Conservation (phyloP, 169 alveolate species). For the Plasmodium coatneyi region DNA sequence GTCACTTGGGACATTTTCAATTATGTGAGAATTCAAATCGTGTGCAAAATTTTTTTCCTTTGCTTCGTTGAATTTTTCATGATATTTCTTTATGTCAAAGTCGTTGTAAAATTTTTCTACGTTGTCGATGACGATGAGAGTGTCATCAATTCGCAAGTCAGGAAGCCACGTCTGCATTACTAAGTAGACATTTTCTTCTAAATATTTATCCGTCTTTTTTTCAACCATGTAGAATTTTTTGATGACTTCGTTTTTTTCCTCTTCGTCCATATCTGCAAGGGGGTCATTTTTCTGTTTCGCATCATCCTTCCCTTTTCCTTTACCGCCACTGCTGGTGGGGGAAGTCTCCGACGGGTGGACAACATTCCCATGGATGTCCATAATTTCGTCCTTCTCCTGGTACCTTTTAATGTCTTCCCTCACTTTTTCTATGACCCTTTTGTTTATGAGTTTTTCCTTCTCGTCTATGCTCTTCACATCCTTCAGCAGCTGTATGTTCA, state of each 20-base stretch:
- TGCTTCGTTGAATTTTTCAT: slow-evolving; percentile 40
- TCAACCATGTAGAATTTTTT: slow-evolving; percentile 56
- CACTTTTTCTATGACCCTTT: slow-evolving; percentile 64
- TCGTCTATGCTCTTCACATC: slow-evolving; percentile 54
- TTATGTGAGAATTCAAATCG: slow-evolving; percentile 23
- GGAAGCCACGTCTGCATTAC: slow-evolving; percentile 70
- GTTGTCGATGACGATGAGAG: slow-evolving; percentile 47
- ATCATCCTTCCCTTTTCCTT: slow-evolving; percentile 11
- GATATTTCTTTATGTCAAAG: slow-evolving; percentile 60
- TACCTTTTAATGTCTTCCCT: slow-evolving; percentile 54
- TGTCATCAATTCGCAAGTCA: slow-evolving; percentile 65
- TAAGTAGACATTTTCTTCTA: slow-evolving; percentile 59
- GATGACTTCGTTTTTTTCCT: slow-evolving; percentile 70
- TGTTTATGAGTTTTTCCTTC: slow-evolving; percentile 50
- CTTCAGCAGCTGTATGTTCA: slow-evolving; percentile 51
- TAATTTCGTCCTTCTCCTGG: slow-evolving; percentile 63
- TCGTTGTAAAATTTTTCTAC: slow-evolving; percentile 48
- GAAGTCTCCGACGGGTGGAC: background rate
- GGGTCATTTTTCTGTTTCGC: slow-evolving; percentile 4
- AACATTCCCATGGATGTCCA: slow-evolving; percentile 53
- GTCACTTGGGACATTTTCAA: slow-evolving; percentile 59
- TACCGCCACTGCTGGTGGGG: background rate
- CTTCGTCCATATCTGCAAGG: slow-evolving; percentile 39
- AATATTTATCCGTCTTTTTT: slow-evolving; percentile 61
- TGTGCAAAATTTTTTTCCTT: slow-evolving; percentile 20